Base-by-base conservation (phyloP, 2,329 filamentous ascomycete species). In the Neofusicoccum ribis region DNA sequence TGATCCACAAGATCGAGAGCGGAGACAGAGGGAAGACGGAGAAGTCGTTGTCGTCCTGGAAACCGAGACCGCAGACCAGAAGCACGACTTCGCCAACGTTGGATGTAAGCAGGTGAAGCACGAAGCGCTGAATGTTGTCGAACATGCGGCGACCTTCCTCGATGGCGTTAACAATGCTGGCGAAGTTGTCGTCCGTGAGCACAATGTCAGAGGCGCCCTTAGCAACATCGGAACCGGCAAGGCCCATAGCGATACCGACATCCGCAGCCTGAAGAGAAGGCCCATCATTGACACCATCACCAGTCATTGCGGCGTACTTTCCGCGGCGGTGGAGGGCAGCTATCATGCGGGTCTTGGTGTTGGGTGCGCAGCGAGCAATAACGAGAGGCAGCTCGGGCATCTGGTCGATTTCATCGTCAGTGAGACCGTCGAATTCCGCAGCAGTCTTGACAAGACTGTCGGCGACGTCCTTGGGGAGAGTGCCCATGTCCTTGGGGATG, bases 221-320 rank as follows among this genome's bases (percentile, higher is more conserved):
- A 58, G 77, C 77, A 27, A 82, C 79, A 66, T 82, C 80, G 27
- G 75, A 78, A 43, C 79, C 80, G 39, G 78, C 77, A 20, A 76
- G 69, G 49, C 79, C 79, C 79, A 81, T 81, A 20, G 79, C 79
- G 39, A 81, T 79, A 67, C 80, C 80, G 12, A 81, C 78, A 65
- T 82, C 79, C 2, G 80, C 79, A 17, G 75, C 76, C 69, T 81
- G 80, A 11, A 81, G 73, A 15, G 78, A 78, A n/a, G 79, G 80
- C 11, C 77, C 78, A 65, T 81, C 79, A 64, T 82, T 82, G 54
- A 81, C 79, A 65, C 79, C 79, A 51, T 82, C 79, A 54, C 79
- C 80, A 52, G 74, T 77, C 79, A 80, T 80, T 59, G 77, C 78
- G 44, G 74, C 77, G 67, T 77, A 80, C 39, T 73, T 74, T 60